These are phyloP conservation scores for Cetradonia linearis DNA, from an alignment of 495 filamentous ascomycete genomes.

Conservation along the genomic window DNA sequence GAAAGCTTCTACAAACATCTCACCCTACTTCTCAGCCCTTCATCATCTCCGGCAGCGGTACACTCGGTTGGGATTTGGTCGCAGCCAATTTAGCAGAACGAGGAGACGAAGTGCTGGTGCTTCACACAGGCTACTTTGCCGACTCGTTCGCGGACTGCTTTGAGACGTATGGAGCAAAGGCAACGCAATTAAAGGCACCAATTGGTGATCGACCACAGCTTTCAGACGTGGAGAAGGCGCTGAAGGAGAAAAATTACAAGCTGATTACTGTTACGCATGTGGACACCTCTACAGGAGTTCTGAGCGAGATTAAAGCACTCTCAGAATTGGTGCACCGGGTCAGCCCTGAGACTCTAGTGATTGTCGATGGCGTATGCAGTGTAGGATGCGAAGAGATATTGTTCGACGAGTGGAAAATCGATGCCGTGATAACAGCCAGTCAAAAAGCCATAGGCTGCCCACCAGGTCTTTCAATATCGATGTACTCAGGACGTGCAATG, in stretches of 20 bases:
- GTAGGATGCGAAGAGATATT: conserved; percentile 91
- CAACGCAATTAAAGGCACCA: conserved; percentile 78
- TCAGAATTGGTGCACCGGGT: conserved; percentile 73
- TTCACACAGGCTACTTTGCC: conserved; percentile 94
- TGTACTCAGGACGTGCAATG: conserved; percentile 85
- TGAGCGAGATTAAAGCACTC: conserved; percentile 78
- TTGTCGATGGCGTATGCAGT: conserved; percentile 94
- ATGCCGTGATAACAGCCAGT: conserved; percentile 84
- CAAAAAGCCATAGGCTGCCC: conserved; percentile 96
- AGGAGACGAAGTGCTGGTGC: conserved; percentile 81
- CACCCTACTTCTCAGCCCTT: conserved; percentile 79
- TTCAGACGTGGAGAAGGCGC: conserved; percentile 71
- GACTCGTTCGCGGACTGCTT: conserved; percentile 92
- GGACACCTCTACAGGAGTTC: conserved; percentile 90
- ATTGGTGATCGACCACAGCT: conserved; percentile 85
- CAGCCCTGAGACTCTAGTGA: conserved; percentile 77
- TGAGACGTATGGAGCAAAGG: conserved; percentile 76
- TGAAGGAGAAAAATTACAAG: conserved; percentile 86
- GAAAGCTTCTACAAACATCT: conserved; percentile 85
- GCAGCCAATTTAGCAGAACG: conserved; percentile 80
- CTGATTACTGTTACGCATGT: conserved; percentile 89
- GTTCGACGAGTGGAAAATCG: conserved; percentile 89
- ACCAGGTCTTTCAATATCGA: conserved; percentile 83
- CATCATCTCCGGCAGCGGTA: conserved; percentile 86
- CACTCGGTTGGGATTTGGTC: conserved; percentile 92